phyloP scores from a whole-genome alignment of 2,329 filamentous ascomycete genomes.

The Dactylellina cionopaga region DNA sequence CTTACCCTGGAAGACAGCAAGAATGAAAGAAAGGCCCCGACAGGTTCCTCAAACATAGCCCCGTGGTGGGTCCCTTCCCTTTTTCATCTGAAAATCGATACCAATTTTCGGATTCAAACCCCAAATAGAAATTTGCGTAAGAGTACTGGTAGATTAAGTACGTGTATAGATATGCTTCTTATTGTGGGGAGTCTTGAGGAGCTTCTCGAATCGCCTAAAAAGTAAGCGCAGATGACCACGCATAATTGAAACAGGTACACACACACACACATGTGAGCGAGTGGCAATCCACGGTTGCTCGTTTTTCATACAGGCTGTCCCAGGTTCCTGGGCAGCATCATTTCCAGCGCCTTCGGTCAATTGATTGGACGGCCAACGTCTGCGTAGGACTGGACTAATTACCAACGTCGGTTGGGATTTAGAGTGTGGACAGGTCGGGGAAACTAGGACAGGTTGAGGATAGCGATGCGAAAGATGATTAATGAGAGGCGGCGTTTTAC shows the following conservation, averaged over 20 bases:
- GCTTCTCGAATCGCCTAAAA: conserved; percentile 7
- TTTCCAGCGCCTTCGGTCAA: conserved; percentile 24
- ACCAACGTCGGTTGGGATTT: too few relatives aligned
- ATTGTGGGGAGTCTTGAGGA: conserved; percentile 12
- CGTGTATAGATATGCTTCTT: too few relatives aligned
- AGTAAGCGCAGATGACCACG: conserved; percentile 23
- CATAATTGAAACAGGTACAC: conserved; percentile 14
- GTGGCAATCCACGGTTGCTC: not conserved
- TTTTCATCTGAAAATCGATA: not conserved
- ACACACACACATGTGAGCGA: not conserved
- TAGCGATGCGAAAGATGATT: conserved; percentile 40
- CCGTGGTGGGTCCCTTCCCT: conserved; percentile 5
- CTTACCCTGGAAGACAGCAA: too few relatives aligned
- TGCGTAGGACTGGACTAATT: conserved; percentile 1
- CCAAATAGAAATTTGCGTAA: conserved; percentile 1
- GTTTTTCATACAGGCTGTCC: too few relatives aligned
- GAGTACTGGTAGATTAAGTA: too few relatives aligned
- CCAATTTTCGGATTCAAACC: not conserved
- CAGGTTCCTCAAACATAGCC: conserved; percentile 7
- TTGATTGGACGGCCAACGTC: too few relatives aligned
- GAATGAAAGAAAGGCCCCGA: conserved; percentile 8
- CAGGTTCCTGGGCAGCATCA: conserved; percentile 18
- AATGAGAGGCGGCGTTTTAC: conserved; percentile 40
- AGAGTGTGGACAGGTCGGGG: not conserved
- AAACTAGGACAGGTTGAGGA: conserved; percentile 17